Evolutionary conservation across 305 asterid species (phyloP).

Genomic region (Fraxinus baroniana): DNA sequence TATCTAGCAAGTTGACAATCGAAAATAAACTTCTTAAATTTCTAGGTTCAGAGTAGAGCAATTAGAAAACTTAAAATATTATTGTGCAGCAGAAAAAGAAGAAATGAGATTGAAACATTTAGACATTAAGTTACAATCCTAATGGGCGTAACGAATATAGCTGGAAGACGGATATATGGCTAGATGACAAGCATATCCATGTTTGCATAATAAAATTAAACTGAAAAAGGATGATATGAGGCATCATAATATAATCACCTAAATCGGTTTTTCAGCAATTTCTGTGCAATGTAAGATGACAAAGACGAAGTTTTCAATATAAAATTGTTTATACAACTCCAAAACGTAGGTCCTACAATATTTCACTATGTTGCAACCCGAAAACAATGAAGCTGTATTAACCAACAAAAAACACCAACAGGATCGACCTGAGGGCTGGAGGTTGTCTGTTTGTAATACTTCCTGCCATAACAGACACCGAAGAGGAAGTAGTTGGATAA

Average conservation of each 20-base stretch:
- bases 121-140: not conserved
- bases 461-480: slow-evolving; percentile 47
- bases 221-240: not conserved
- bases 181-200: not conserved
- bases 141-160: not conserved
- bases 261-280: not conserved
- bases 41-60: not conserved
- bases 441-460: slow-evolving; percentile 49
- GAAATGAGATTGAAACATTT: slow-evolving; percentile 12
- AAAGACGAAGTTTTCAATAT: not conserved
- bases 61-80: not conserved
- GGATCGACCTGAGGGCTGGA: slow-evolving; percentile 50
- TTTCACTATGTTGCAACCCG: not conserved
- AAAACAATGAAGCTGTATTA: not conserved
- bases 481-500: slow-evolving; percentile 40
- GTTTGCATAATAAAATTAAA: not conserved
- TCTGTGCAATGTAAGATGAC: not conserved
- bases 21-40: not conserved
- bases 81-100: not conserved
- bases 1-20: not conserved
- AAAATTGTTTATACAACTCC: not conserved
- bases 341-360: not conserved
- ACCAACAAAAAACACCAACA: not conserved
- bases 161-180: not conserved
- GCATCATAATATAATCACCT: not conserved